Conservation (phyloP, 441 rosid species). For the Populus hybrid region DNA sequence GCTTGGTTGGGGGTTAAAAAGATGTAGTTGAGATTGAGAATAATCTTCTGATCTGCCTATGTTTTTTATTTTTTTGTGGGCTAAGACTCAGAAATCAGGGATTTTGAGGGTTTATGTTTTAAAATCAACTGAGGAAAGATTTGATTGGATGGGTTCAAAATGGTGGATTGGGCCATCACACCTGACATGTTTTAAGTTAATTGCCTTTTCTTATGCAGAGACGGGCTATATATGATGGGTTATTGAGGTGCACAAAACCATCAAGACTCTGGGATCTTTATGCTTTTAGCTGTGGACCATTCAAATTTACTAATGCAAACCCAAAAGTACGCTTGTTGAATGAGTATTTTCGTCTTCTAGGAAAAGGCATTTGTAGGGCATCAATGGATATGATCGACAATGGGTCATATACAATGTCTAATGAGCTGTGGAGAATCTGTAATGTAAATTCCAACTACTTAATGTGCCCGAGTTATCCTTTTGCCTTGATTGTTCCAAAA, state of each 20-base stretch:
- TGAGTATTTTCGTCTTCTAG: conserved; percentile 94
- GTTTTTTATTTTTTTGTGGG: not conserved
- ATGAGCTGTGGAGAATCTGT: conserved; percentile 89
- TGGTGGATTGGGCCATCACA: not conserved
- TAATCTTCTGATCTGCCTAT: not conserved
- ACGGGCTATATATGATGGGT: conserved; percentile 62
- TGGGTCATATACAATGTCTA: conserved; percentile 69
- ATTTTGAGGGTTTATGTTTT: not conserved
- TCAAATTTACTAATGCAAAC: conserved; percentile 55
- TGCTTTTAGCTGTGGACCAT: conserved; percentile 77
- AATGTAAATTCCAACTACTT: conserved; percentile 59
- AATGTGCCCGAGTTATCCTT: conserved; percentile 84
- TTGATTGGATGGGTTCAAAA: not conserved
- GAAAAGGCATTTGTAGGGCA: conserved; percentile 50
- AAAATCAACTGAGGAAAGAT: not conserved
- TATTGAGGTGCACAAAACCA: conserved; percentile 59
- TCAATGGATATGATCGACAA: conserved; percentile 70
- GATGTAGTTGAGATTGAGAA: not conserved
- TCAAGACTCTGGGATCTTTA: conserved; percentile 81
- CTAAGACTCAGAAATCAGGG: not conserved
- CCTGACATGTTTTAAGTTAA: not conserved
- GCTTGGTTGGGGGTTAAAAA: not conserved
- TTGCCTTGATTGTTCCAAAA: conserved; percentile 89
- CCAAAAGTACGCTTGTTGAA: conserved; percentile 88
- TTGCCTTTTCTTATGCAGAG: conserved; percentile 47